A percentile compares a stretch with the other conserved stretches of the same genome.
phyloP scores from a whole-genome alignment of 208 protist genomes.

The Trypanosoma grayi region DNA sequence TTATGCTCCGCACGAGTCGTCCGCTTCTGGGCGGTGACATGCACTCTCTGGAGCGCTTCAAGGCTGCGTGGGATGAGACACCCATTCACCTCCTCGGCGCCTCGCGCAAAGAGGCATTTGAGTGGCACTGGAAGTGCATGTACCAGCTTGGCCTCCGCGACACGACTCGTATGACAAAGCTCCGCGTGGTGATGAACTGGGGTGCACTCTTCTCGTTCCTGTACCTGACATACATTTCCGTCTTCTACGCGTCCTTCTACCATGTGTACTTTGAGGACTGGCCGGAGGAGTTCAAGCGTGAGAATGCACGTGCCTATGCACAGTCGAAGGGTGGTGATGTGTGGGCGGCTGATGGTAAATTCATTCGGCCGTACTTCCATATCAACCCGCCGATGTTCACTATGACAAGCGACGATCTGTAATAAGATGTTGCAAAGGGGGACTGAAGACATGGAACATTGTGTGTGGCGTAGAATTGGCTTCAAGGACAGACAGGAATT shows the following conservation, averaged over 20 bases:
- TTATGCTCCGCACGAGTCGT: slow-evolving; percentile 64
- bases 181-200: slow-evolving; percentile 70
- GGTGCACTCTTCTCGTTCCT: slow-evolving; percentile 57
- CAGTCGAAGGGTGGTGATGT: slow-evolving; percentile 71
- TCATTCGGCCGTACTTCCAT: slow-evolving; percentile 86
- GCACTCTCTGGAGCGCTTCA: slow-evolving; percentile 76
- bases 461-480: not conserved
- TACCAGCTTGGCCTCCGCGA: slow-evolving; percentile 80
- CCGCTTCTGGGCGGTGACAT: slow-evolving; percentile 75
- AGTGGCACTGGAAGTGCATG: slow-evolving; percentile 79
- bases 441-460: slow-evolving; percentile 7
- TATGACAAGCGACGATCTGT: slow-evolving; percentile 81
- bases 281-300: slow-evolving; percentile 78
- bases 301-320: slow-evolving; percentile 76
- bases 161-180: slow-evolving; percentile 66
- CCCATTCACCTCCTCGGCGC: slow-evolving; percentile 63
- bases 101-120: slow-evolving; percentile 65
- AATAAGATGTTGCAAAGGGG: slow-evolving; percentile 4
- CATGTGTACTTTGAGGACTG: slow-evolving; percentile 73
- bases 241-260: slow-evolving; percentile 75
- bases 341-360: slow-evolving; percentile 83
- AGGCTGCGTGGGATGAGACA: slow-evolving; percentile 84
- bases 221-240: slow-evolving; percentile 72
- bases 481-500: not conserved
- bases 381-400: slow-evolving; percentile 88